These are phyloP conservation scores for Magnolia officinalis DNA, from an alignment of 164 flowering plant genomes.

Conservation along the genomic window DNA sequence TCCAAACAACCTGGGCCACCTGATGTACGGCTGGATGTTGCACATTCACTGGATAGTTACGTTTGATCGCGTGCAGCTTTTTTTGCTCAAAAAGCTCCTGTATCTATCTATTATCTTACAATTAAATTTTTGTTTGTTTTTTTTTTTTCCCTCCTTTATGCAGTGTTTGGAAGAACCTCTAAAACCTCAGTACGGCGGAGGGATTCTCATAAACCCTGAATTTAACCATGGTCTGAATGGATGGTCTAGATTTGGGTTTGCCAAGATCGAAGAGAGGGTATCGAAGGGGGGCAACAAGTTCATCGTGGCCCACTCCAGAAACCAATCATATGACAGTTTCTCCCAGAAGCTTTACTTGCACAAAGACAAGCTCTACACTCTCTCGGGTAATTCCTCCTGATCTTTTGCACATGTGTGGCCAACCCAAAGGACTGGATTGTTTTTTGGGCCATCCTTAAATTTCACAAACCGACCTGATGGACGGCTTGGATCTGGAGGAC, in stretches of 20 bases:
- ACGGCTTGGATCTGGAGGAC: no score
- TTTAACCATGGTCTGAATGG: slow-evolving; percentile 48
- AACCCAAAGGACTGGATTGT: no score
- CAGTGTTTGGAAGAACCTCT: slow-evolving; percentile 64
- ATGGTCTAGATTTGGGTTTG: slow-evolving; percentile 55
- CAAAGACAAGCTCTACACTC: slow-evolving; percentile 45
- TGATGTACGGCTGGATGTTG: no score
- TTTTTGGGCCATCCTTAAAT: no score
- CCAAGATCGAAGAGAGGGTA: slow-evolving; percentile 29
- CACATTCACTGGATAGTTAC: no score
- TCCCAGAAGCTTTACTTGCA: slow-evolving; percentile 51
- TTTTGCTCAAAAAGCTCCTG: no score
- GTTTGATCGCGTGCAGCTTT: no score
- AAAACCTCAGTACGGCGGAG: slow-evolving; percentile 72
- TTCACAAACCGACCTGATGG: no score
- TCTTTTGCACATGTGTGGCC: no score
- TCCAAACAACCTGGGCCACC: no score
- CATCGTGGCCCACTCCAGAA: slow-evolving; percentile 53
- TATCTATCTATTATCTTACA: background rate
- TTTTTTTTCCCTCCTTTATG: background rate
- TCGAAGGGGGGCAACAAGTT: slow-evolving; percentile 43
- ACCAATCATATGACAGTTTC: slow-evolving; percentile 39
- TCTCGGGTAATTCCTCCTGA: slow-evolving; percentile 51
- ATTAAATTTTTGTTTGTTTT: no score
- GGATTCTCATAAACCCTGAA: slow-evolving; percentile 66